phyloP scores from a whole-genome alignment of 2,329 filamentous ascomycete species.

The Cercospora sesami region DNA sequence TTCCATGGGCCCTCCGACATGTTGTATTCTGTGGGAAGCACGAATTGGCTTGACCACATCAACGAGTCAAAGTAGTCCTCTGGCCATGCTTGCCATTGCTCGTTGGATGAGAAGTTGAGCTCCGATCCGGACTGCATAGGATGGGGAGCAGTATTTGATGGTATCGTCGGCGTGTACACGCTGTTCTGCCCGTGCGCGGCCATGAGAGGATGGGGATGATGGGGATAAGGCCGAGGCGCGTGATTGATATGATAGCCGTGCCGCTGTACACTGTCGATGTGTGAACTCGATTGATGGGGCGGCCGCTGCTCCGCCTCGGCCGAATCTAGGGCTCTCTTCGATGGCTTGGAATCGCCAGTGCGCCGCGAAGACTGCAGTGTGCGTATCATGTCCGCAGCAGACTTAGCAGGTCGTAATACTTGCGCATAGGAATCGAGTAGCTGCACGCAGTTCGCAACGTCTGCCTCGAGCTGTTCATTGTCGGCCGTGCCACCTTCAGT shows the following conservation, averaged over 20 bases:
- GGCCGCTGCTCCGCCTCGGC: background rate
- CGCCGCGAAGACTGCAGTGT: conserved; percentile 8
- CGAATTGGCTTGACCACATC: conserved; percentile 13
- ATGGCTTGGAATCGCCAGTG: background rate
- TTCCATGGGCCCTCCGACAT: background rate
- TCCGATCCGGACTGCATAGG: background rate
- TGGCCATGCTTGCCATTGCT: conserved; percentile 15
- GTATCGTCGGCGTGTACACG: background rate
- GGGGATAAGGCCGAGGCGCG: background rate
- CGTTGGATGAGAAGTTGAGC: background rate
- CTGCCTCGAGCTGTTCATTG: conserved; percentile 6
- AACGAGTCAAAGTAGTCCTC: conserved; percentile 12
- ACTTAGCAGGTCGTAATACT: conserved; percentile 9
- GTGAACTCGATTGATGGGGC: background rate
- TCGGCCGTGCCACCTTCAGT: background rate
- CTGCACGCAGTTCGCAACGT: conserved; percentile 14
- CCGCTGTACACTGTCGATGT: background rate
- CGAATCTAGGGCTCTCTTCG: background rate
- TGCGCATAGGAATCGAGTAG: conserved; percentile 12
- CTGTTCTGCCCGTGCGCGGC: background rate
- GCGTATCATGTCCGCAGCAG: conserved; percentile 18
- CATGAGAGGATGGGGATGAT: background rate
- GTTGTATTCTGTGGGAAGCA: conserved; percentile 7
- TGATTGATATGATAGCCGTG: background rate
- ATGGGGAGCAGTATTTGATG: background rate